Evolutionary conservation across 2,329 filamentous ascomycete genomes (phyloP).

Genomic region (Chaetothyriales sp.): DNA sequence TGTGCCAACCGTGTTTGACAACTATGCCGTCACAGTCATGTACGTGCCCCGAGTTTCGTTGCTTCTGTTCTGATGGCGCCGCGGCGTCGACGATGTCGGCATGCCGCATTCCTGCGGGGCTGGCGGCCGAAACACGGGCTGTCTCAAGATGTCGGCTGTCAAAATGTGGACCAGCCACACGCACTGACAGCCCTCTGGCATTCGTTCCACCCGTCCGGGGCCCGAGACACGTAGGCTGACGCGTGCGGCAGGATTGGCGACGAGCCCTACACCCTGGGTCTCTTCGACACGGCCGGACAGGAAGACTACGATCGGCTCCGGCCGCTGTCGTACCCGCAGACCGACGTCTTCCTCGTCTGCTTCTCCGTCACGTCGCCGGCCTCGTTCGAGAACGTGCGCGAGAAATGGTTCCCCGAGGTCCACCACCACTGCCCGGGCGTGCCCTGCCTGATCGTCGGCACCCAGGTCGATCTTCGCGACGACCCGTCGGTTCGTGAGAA

Average conservation of each 20-base stretch:
- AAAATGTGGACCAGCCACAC: too few species aligned
- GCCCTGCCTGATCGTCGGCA: slow-evolving; percentile 93
- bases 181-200: too few species aligned
- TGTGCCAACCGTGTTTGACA: slow-evolving; percentile 97
- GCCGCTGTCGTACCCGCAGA: slow-evolving; percentile 93
- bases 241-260: slow-evolving; percentile 70
- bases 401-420: slow-evolving; percentile 98
- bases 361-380: slow-evolving; percentile 96
- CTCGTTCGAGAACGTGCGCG: slow-evolving; percentile 96
- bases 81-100: not conserved
- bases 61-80: slow-evolving; percentile 1
- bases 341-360: slow-evolving; percentile 96
- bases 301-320: slow-evolving; percentile 98
- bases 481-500: slow-evolving; percentile 80
- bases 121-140: not conserved
- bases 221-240: not conserved
- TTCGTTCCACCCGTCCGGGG: too few species aligned
- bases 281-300: slow-evolving; percentile 97
- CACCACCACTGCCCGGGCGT: slow-evolving; percentile 97
- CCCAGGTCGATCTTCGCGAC: slow-evolving; percentile 89
- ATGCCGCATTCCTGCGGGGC: not conserved
- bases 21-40: slow-evolving; percentile 99
- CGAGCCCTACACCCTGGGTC: slow-evolving; percentile 90
- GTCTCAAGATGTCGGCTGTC: not conserved
- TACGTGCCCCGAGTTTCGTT: slow-evolving; percentile 38